Conservation (phyloP, 2,329 filamentous ascomycete species). For the Stemphylium beticola region DNA sequence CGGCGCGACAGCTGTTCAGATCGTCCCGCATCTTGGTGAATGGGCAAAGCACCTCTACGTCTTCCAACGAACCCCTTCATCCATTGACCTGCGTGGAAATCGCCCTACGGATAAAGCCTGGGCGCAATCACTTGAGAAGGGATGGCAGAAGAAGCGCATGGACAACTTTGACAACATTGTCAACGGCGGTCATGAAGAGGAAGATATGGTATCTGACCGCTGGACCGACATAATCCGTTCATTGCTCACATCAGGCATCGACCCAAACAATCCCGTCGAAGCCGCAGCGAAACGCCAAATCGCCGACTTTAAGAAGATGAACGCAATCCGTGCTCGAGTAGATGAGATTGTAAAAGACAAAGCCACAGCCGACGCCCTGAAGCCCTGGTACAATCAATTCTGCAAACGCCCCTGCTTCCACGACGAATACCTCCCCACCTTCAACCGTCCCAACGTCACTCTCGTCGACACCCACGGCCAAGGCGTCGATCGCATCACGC, state of each 20-base stretch:
- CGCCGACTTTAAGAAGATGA: slow-evolving; percentile 49
- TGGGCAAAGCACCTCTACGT: slow-evolving; percentile 60
- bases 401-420: too few species aligned
- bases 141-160: slow-evolving; percentile 58
- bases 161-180: slow-evolving; percentile 54
- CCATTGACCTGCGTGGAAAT: slow-evolving; percentile 46
- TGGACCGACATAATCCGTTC: slow-evolving; percentile 52
- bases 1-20: slow-evolving; percentile 43
- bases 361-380: slow-evolving; percentile 59
- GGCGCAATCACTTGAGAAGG: slow-evolving; percentile 15
- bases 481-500: too few species aligned
- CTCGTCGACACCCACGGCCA: too few species aligned
- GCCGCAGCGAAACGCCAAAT: neutral
- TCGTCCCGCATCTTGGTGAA: slow-evolving; percentile 50
- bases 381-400: slow-evolving; percentile 65
- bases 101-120: slow-evolving; percentile 21
- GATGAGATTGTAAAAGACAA: slow-evolving; percentile 61
- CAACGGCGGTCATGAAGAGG: slow-evolving; percentile 33
- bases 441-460: too few species aligned
- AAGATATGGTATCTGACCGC: slow-evolving; percentile 57
- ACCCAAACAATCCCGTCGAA: slow-evolving; percentile 4
- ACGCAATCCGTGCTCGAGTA: slow-evolving; percentile 56
- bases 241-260: slow-evolving; percentile 12
- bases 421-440: too few species aligned
- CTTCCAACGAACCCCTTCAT: slow-evolving; percentile 63